These are phyloP conservation scores for Cytospora paraplurivora DNA, from an alignment of 2,329 filamentous ascomycete genomes.

Conservation along the genomic window DNA sequence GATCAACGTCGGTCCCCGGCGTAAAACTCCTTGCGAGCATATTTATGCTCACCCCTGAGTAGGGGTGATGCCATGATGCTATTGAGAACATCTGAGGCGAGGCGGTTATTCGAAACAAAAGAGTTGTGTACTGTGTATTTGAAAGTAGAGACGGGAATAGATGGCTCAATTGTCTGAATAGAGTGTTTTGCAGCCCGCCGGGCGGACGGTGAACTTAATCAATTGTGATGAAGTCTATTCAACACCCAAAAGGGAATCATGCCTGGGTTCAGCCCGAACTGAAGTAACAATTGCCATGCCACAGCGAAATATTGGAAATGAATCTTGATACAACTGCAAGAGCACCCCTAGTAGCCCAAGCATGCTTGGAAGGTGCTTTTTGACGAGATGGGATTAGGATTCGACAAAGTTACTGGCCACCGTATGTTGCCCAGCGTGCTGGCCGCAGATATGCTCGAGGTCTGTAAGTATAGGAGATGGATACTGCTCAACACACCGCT, in stretches of 20 bases:
- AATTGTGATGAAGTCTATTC: constrained; percentile 13
- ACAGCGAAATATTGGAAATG: neutral
- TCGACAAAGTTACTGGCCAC: neutral
- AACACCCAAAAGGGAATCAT: constrained; percentile 13
- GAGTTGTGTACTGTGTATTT: neutral
- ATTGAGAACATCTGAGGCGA: constrained; percentile 11
- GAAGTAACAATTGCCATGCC: constrained; percentile 1
- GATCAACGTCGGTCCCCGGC: neutral
- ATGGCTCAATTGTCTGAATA: constrained; percentile 22
- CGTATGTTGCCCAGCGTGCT: neutral
- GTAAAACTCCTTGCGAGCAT: neutral
- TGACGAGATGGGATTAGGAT: neutral
- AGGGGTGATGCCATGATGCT: constrained; percentile 3
- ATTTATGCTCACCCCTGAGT: neutral
- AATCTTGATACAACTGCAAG: neutral
- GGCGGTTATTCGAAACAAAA: constrained; percentile 16
- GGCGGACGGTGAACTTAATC: neutral
- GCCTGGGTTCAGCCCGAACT: neutral
- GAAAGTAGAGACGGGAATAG: constrained; percentile 3
- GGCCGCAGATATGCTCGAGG: neutral
- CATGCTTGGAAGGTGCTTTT: neutral
- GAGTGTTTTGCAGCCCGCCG: neutral
- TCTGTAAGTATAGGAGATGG: neutral
- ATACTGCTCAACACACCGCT: neutral
- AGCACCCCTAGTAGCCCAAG: neutral